Evolutionary conservation across 2,329 filamentous ascomycete genomes (phyloP), one percentile per base, ranked within the genome.

Genomic region (Colletotrichum sp.): DNA sequence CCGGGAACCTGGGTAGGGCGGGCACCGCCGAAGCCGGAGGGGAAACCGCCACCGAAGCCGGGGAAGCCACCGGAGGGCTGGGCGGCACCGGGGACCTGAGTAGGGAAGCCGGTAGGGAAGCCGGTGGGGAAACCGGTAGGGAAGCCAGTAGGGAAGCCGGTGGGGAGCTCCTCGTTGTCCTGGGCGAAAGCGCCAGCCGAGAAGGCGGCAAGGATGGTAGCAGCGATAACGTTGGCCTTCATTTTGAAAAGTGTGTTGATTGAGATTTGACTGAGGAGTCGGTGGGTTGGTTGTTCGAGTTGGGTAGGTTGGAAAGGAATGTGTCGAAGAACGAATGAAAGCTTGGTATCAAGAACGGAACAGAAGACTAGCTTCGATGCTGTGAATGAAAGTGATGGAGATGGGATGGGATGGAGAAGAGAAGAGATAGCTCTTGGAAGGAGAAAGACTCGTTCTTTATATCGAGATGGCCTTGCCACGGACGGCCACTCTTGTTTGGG

Each of bases 321-420:
- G 34, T n/a, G 43, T 74, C n/a, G 56, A 72, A 38, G 43, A 73
- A 59, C 21, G 73, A 75, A 64, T 18, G 58, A 38, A 73, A 36
- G 58, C 28, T 56, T 38, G 64, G 21, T 55, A 38, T 75, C 64
- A 59, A 73, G 73, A 73, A 75, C 48, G 64, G 28, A 73, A 75
- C n/a, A 63, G 73, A 75, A 75, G 73, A 73, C 73, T 75, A 58
- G 69, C 73, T 75, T 75, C 73, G 48, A 36, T 66, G 67, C 67
- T 69, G 48, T 63, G 58, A 73, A 75, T 73, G 73, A 69, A 73
- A 69, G 73, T 59, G 34, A 73, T 73, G 69, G 36, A 68, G 56
- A 71, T 66, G 61, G n/a, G 24, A 48, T 69, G 34, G 67, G 12
- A 58, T 69, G 43, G 58, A 68, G 62, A n/a, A 8, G 4, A 24